Base-by-base conservation (phyloP, 805 yeast species). In the Candida hungchunana region DNA sequence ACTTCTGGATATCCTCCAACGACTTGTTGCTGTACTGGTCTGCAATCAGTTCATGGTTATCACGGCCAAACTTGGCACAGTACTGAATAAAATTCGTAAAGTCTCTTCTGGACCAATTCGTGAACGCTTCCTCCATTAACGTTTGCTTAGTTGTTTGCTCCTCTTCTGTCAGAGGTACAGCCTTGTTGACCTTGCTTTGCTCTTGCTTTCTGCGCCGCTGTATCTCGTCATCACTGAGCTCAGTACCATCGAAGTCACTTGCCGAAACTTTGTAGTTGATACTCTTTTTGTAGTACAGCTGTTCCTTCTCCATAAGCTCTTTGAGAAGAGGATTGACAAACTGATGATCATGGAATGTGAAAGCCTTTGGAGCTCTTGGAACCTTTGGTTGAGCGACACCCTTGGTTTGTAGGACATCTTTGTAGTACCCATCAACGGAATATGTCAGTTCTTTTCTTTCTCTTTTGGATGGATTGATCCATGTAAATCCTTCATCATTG, bases 391-490 rank as follows among this genome's bases (percentile, higher is more conserved):
- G 67, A 5, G 71, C 63, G 1, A 64, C 46, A 0, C 63, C 55
- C 36, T 69, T 64, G 23, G 39, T 47, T 40, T 59, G 64, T 46
- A 82, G 60, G 22, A 81, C 81, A 51, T 82, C 89, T 47, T 78
- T 81, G 47, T 82, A 82, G 53, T 82, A 82, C 28, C 78, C 82
- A 58, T 83, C 93, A 31, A 82, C 74, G 0, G 85, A 78, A 48
- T 83, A 84, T 2, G 82, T 78, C 47, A 82, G 87, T 44, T 83
- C 89, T 45, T 82, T 83, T 44, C 89, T 64, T 52, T 83, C 85
- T 59, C 93, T 69, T 48, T 77, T 78, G 1, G 83, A 64, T 0
- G 90, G 93, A 48, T 82, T 82, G 21, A 82, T 75, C 86, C 89
- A 82, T 4, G 71, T 60, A 31, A 71, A 63, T 1, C 63, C 53